Evolutionary conservation across 1,284 basidiomycete species (phyloP), one percentile per base, ranked within the genome.

Genomic region (Cystobasidiaceae sp.): DNA sequence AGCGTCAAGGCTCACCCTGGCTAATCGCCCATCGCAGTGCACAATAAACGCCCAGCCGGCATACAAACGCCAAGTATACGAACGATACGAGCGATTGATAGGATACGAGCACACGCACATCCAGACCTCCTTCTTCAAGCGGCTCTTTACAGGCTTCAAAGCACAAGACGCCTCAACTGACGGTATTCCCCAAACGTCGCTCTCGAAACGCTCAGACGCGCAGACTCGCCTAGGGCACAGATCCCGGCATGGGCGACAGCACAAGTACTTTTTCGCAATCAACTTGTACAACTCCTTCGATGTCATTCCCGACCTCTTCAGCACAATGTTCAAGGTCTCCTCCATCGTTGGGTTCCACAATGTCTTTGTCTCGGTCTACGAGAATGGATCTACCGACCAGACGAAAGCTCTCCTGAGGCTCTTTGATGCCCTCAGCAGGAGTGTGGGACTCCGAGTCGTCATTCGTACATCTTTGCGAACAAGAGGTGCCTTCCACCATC

Each of bases 191-290:
- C 61, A 64, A 25, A 64, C 61, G 2, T 54, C 51, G n/a, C 52
- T 64, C 17, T 55, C 51, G 11, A 64, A 64, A 51, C 61, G 61
- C 17, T 55, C 51, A 19, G 17, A 21, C 21, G 23, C 48, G 27
- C 52, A 55, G 23, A 28, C 51, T 21, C 39, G 49, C 23, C 34
- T 65, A 81, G 15, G 81, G 81, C 30, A 75, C 79, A n/a, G 76
- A 73, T 37, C 74, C 75, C 3, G 77, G 80, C 30, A 79, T 80
- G 46, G 78, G 82, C 70, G 72, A 25, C 72, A 86, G 68, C 93
- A 97, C 84, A 96, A 96, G 76, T 97, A 96, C 79, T 97, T 91
- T 78, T 94, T 97, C 78, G 93, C 91, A 59, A 96, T 97, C 83
- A 97, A 97, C 79, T 81, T 96, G 48, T 74, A 74, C 70, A 75